Base-by-base conservation (phyloP, 1,284 basidiomycete genomes). In the Apiotrichum sp. region DNA sequence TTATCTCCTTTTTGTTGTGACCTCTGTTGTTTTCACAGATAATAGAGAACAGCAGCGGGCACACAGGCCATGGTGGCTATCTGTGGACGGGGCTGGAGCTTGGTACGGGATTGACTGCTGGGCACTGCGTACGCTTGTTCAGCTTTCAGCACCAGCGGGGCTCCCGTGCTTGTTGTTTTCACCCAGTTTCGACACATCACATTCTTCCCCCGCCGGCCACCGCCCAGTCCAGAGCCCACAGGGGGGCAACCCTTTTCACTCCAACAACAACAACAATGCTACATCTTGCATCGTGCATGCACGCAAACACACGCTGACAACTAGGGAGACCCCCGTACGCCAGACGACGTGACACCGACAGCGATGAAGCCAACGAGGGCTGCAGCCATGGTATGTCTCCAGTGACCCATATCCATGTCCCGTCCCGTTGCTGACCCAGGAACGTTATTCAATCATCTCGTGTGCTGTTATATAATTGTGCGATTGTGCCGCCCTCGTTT, bases 141-240 rank as follows among this genome's bases (percentile, higher is more conserved):
- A 22, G 22, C 22, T 38, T 13, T 10, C 31, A 45, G 35, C 36
- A 8, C 36, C 36, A 38, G 7, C 8, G 8, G 13, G 36, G 22
- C 22, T 22, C 22, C 22, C 22, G 22, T 22, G 36, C 8, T 59
- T 60, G 58, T 60, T 60, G 58, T 60, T 60, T 60, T 57, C 43
- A 13, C 49, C 41, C 40, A 22, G 22, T 22, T 22, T 22, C 22
- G 22, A 22, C 22, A 22, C 22, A 22, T 22, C 22, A 22, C 22
- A 22, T 22, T 22, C 22, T 22, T 22, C 22, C 22, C 22, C 22
- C 22, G 22, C 22, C 22, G 22, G 22, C 22, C 22, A 22, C 22
- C 22, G 22, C 22, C 22, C 22, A 22, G 22, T 22, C 22, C 22
- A 22, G 22, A 22, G 22, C 22, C 22, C 22, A 22, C 22, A 22